Percentiles rank a stretch among this genome's conserved stretches.
Evolutionary conservation across 768 basidiomycete species (phyloP).

Genomic region (Coprinellus aureogranulatus): DNA sequence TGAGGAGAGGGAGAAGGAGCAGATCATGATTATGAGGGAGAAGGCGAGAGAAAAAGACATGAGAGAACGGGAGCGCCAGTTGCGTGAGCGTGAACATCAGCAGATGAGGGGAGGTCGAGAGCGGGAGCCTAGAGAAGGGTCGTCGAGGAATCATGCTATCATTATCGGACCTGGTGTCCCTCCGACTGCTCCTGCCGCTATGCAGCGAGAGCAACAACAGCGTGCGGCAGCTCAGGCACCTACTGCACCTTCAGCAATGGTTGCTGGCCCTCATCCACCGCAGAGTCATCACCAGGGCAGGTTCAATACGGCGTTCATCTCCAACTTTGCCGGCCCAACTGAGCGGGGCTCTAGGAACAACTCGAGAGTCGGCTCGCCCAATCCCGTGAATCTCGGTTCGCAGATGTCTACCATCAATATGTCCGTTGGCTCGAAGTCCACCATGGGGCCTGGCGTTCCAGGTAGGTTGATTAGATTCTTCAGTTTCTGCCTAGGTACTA

Average conservation of each 20-base stretch:
- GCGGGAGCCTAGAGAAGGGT: neutral
- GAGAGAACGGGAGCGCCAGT: no score
- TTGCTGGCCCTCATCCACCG: constrained; percentile 12
- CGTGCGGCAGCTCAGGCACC: neutral
- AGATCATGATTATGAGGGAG: neutral
- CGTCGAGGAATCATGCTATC: neutral
- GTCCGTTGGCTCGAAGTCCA: neutral
- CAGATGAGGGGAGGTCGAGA: neutral
- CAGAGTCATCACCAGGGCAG: constrained; percentile 11
- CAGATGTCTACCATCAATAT: constrained; percentile 7
- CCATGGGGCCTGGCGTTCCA: constrained; percentile 4
- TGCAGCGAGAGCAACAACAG: neutral
- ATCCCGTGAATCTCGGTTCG: constrained; percentile 1
- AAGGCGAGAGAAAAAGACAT: neutral
- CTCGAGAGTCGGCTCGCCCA: constrained; percentile 8
- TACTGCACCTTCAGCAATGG: neutral
- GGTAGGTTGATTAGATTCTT: neutral
- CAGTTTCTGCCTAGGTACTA: neutral
- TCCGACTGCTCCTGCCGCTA: neutral
- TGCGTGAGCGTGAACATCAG: neutral
- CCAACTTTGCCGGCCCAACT: neutral
- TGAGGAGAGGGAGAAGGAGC: constrained; percentile 5
- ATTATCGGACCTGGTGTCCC: constrained; percentile 11
- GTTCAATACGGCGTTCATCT: constrained; percentile 11
- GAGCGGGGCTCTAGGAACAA: neutral